Conservation (phyloP, 139 green algal species). For the Chlorella sp. region DNA sequence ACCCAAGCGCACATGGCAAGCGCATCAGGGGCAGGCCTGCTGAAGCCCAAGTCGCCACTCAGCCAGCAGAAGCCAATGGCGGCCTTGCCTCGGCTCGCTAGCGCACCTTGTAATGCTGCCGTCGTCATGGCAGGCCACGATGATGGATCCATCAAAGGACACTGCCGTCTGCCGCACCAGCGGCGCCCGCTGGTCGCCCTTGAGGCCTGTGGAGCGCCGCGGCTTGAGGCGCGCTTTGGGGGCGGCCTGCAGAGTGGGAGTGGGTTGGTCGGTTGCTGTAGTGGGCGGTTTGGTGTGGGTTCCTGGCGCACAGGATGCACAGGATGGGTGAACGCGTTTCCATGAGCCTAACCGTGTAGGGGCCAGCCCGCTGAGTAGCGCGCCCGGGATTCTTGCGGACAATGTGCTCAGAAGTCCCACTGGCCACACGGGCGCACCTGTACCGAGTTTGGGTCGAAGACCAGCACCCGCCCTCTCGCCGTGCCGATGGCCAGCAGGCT, state of each 20-base stretch:
- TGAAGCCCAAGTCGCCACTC: too few species aligned
- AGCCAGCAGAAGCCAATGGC: too few species aligned
- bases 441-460: slow-evolving; percentile 50
- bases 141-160: slow-evolving; percentile 57
- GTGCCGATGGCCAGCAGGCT: slow-evolving; percentile 68
- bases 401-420: too few species aligned
- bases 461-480: slow-evolving; percentile 45
- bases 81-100: background rate
- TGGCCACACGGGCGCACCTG: too few species aligned
- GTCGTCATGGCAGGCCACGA: slow-evolving; percentile 72
- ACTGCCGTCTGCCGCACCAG: slow-evolving; percentile 80
- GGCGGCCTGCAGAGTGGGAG: background rate
- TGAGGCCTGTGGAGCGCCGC: background rate
- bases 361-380: too few species aligned
- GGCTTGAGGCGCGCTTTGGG: slow-evolving; percentile 26
- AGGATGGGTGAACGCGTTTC: background rate
- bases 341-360: background rate
- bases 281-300: background rate
- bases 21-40: too few species aligned
- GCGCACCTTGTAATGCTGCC: slow-evolving; percentile 65
- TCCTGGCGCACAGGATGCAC: background rate
- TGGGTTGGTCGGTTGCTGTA: background rate
- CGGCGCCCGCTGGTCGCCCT: background rate
- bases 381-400: too few species aligned
- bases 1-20: too few species aligned